A percentile compares a stretch with the other conserved stretches of the same genome.
phyloP scores from a whole-genome alignment of 2,329 filamentous ascomycete genomes.

The Diaporthe vaccinii region DNA sequence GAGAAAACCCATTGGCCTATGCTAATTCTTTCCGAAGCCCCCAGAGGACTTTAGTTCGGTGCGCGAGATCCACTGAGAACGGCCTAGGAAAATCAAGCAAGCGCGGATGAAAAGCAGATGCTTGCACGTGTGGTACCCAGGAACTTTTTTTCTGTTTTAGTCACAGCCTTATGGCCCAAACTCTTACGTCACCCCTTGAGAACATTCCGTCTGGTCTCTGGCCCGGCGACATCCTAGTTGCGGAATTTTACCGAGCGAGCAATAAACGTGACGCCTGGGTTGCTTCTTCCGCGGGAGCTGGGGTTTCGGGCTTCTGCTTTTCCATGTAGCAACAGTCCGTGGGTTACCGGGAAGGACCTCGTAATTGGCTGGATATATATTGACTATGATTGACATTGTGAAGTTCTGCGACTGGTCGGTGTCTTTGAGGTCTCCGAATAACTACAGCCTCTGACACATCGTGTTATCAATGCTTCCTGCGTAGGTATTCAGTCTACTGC shows the following conservation, averaged over 20 bases:
- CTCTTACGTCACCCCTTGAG: neutral
- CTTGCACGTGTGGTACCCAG: neutral
- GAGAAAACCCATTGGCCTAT: neutral
- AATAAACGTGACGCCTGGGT: conserved; percentile 1
- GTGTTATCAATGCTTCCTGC: too few species aligned
- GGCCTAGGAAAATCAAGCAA: too few species aligned
- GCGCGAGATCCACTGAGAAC: neutral
- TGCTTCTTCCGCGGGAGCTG: neutral
- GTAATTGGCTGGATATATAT: neutral
- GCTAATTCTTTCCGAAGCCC: neutral
- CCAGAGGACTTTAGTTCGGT: too few species aligned
- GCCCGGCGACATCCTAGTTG: conserved; percentile 4
- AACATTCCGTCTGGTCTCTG: neutral
- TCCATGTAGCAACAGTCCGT: neutral
- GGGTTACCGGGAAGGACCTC: too few species aligned
- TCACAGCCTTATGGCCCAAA: conserved; percentile 7
- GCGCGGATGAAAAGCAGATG: neutral
- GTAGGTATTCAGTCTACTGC: neutral
- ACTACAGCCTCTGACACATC: neutral
- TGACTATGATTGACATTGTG: neutral
- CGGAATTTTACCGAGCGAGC: conserved; percentile 13
- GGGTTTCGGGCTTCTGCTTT: neutral
- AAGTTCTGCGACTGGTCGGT: neutral
- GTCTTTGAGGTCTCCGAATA: too few species aligned
- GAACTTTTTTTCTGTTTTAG: neutral